phyloP scores from a whole-genome alignment of 352 stramenopile species.

The Elongisporangium anandrum region DNA sequence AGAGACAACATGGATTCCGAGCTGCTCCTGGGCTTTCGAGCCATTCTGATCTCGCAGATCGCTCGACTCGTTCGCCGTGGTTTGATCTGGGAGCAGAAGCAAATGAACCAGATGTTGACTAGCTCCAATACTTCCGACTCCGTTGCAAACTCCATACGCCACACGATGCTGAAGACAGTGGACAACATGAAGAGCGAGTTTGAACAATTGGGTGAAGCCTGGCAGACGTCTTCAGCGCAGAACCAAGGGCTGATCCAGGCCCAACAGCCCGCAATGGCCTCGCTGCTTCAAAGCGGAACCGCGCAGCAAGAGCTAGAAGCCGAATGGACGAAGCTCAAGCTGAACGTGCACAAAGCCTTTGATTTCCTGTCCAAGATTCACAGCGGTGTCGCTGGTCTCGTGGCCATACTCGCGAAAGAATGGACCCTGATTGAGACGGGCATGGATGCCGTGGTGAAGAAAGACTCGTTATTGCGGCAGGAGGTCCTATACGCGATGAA shows the following conservation, averaged over 20 bases:
- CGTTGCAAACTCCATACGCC: slow-evolving; percentile 20
- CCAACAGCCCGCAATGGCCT: background rate
- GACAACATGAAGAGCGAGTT: background rate
- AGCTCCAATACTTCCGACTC: slow-evolving; percentile 25
- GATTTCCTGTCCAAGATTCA: slow-evolving; percentile 22
- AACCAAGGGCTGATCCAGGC: background rate
- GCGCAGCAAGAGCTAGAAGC: background rate
- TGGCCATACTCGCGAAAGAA: slow-evolving; percentile 17
- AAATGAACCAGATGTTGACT: slow-evolving; percentile 16
- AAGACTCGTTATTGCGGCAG: slow-evolving; percentile 17
- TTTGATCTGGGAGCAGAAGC: slow-evolving; percentile 15
- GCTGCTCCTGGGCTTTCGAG: slow-evolving; percentile 22
- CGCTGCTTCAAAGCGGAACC: background rate
- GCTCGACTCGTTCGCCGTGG: slow-evolving; percentile 11
- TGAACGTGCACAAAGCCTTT: slow-evolving; percentile 18
- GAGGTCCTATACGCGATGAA: slow-evolving; percentile 23
- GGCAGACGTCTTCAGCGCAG: background rate
- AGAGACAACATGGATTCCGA: background rate
- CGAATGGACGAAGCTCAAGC: background rate
- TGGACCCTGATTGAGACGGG: slow-evolving; percentile 23
- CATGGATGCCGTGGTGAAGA: slow-evolving; percentile 20
- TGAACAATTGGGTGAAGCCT: background rate
- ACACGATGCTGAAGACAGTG: slow-evolving; percentile 7
- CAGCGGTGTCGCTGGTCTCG: slow-evolving; percentile 20
- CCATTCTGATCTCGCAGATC: slow-evolving; percentile 20